Evolutionary conservation across 2,329 filamentous ascomycete genomes (phyloP).

Genomic region (Nemania sp.): DNA sequence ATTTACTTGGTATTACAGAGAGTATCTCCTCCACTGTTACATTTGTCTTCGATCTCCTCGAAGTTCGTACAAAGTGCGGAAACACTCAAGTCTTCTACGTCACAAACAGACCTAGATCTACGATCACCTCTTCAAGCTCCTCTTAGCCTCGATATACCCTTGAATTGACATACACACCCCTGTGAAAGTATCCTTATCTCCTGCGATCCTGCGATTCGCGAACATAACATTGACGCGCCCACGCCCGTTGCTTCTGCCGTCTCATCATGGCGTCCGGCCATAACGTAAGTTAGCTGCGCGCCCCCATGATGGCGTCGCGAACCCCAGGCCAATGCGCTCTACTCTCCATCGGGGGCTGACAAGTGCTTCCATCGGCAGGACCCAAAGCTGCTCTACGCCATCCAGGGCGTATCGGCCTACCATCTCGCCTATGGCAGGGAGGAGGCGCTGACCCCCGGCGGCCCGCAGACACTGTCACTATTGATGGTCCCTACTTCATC

Average conservation of each 20-base stretch:
- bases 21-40: too few species aligned
- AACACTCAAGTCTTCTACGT: too few species aligned
- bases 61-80: too few species aligned
- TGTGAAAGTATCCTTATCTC: not conserved
- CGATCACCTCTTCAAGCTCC: too few species aligned
- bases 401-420: slow-evolving; percentile 87
- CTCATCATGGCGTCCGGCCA: slow-evolving; percentile 49
- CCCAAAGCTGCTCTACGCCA: slow-evolving; percentile 68
- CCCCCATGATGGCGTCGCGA: slow-evolving; percentile 5
- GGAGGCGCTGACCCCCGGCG: slow-evolving; percentile 77
- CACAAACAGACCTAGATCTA: too few species aligned
- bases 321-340: slow-evolving; percentile 3
- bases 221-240: too few species aligned
- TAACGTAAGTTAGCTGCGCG: slow-evolving; percentile 42
- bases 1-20: too few species aligned
- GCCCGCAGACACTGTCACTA: slow-evolving; percentile 87
- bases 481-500: slow-evolving; percentile 94
- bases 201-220: too few species aligned
- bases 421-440: slow-evolving; percentile 89
- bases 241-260: not conserved
- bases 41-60: too few species aligned
- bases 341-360: slow-evolving; percentile 13
- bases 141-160: too few species aligned
- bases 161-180: not conserved
- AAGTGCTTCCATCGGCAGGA: slow-evolving; percentile 46